Evolutionary conservation across 805 yeast genomes (phyloP).

Genomic region (Ogataea corticis): DNA sequence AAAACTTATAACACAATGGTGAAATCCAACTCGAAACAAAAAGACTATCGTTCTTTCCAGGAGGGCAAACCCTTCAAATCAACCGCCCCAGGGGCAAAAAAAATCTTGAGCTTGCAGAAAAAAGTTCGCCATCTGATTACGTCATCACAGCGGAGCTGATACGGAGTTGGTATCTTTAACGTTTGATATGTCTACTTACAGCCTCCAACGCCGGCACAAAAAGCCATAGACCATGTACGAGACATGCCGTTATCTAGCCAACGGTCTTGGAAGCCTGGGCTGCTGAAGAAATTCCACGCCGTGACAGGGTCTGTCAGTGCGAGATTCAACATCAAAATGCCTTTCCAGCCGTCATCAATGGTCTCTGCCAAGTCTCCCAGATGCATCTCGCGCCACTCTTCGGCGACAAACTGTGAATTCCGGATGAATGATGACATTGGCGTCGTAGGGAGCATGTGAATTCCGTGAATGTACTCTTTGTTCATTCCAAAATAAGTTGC

Average conservation of each 20-base stretch:
- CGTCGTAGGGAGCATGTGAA: slow-evolving; percentile 74
- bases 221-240: slow-evolving; percentile 61
- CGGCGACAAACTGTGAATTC: slow-evolving; percentile 46
- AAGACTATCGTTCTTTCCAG: neutral
- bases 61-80: neutral
- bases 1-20: too few species aligned
- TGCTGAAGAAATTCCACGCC: slow-evolving; percentile 45
- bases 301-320: slow-evolving; percentile 44
- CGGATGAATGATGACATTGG: slow-evolving; percentile 61
- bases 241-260: slow-evolving; percentile 65
- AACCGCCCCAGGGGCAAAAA: neutral
- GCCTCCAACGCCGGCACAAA: slow-evolving; percentile 51
- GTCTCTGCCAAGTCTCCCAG: slow-evolving; percentile 37
- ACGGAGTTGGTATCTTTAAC: neutral
- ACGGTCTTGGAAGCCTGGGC: slow-evolving; percentile 30
- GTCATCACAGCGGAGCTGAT: neutral
- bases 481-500: slow-evolving; percentile 69
- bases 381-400: slow-evolving; percentile 42
- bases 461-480: slow-evolving; percentile 70
- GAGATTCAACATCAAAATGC: slow-evolving; percentile 47
- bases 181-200: neutral
- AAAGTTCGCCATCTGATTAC: neutral
- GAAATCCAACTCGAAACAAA: too few species aligned
- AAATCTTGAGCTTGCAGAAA: neutral
- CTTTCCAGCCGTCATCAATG: slow-evolving; percentile 65